These are phyloP conservation scores for Gomphus sp. DNA, from an alignment of 1,284 basidiomycete species.

Conservation along the genomic window DNA sequence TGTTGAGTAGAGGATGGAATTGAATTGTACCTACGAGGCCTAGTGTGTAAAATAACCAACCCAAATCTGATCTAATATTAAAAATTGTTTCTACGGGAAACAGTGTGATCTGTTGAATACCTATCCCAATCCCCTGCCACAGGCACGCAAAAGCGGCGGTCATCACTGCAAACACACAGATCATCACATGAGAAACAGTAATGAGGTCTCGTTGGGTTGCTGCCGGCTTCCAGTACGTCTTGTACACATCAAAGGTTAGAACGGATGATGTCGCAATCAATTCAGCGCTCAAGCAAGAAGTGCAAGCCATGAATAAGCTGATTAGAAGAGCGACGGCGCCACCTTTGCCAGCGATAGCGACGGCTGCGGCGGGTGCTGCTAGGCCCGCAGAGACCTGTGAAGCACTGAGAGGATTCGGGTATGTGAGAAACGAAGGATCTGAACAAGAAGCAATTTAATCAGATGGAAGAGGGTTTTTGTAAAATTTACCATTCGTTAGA, in stretches of 20 bases:
- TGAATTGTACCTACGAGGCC: conserved; percentile 23
- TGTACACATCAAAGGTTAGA: no score
- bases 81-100: conserved; percentile 19
- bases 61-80: conserved; percentile 12
- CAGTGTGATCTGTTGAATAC: conserved; percentile 23
- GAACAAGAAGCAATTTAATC: conserved; percentile 6
- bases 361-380: no score
- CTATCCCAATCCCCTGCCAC: conserved; percentile 22
- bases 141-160: no score
- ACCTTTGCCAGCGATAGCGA: conserved; percentile 22
- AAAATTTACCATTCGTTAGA: no score
- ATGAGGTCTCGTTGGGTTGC: no score
- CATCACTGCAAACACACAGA: conserved; percentile 33
- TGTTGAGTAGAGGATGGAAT: background rate
- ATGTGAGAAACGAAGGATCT: background rate
- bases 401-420: no score
- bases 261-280: no score
- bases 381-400: no score
- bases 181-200: conserved; percentile 17
- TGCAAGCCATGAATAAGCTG: conserved; percentile 13
- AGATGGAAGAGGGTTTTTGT: no score
- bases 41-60: conserved; percentile 19
- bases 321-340: conserved; percentile 22
- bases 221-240: no score
- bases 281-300: no score